phyloP scores from a whole-genome alignment of 2,329 filamentous ascomycete species.

The Colletotrichum sp. region DNA sequence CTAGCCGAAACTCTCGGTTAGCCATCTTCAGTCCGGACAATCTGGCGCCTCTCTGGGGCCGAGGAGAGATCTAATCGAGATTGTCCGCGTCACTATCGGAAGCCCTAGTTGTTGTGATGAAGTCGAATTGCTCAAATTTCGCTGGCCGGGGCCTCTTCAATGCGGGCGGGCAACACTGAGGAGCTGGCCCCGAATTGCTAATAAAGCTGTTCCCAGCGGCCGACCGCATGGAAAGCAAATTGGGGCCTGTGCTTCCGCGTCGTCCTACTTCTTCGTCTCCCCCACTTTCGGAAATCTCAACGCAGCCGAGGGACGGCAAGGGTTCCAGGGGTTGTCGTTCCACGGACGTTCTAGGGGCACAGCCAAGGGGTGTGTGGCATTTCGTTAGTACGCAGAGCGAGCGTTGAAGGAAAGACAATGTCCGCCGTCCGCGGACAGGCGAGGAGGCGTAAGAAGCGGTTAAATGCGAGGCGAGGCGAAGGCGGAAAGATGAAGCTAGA shows the following conservation, averaged over 20 bases:
- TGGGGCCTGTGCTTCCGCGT: conserved; percentile 4
- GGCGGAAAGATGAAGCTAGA: background rate
- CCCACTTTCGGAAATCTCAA: conserved; percentile 14
- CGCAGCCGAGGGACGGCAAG: background rate
- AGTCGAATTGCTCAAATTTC: conserved; percentile 5
- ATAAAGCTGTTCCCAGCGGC: background rate
- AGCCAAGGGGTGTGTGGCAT: background rate
- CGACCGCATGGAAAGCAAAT: background rate
- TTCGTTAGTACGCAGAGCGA: background rate
- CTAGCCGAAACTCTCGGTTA: conserved; percentile 9
- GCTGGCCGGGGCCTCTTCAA: background rate
- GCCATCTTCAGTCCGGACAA: conserved; percentile 1
- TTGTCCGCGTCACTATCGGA: background rate
- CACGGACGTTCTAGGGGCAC: conserved; percentile 10
- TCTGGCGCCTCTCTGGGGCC: background rate
- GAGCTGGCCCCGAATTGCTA: conserved; percentile 9
- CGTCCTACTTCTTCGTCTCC: background rate
- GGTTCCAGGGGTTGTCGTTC: conserved; percentile 5
- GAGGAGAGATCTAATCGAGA: conserved; percentile 3
- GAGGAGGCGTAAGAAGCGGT: background rate
- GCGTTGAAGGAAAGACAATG: background rate
- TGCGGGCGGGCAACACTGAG: background rate
- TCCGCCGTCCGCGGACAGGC: background rate
- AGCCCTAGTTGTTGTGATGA: background rate
- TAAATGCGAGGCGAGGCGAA: background rate